phyloP scores from a whole-genome alignment of 2,329 filamentous ascomycete genomes.

The Metarhizium anisopliae region DNA sequence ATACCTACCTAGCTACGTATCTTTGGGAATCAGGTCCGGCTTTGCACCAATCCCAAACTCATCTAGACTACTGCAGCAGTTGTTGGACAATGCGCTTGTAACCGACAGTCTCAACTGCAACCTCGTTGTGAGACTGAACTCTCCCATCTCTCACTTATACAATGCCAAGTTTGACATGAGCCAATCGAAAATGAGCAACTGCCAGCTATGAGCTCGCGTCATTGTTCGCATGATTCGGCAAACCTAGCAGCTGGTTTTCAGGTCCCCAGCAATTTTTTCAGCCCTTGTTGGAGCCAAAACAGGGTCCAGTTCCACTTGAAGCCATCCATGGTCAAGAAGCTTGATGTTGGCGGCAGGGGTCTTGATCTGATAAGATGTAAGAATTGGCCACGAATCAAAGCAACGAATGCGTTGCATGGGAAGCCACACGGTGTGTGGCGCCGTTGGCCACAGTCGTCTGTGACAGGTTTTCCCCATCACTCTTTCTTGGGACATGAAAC shows the following conservation, averaged over 20 bases:
- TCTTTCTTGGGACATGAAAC: background rate
- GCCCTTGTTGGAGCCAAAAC: background rate
- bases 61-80: no score
- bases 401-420: background rate
- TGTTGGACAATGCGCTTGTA: no score
- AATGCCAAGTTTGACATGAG: background rate
- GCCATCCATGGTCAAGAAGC: background rate
- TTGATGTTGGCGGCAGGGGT: background rate
- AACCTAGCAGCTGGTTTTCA: background rate
- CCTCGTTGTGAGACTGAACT: background rate
- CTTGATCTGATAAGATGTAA: constrained; percentile 7
- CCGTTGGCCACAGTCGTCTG: background rate
- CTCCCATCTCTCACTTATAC: background rate
- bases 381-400: background rate
- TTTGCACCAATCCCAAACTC: no score
- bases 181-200: background rate
- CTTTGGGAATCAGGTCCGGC: no score
- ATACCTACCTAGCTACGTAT: no score
- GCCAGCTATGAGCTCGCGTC: background rate
- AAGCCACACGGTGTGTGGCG: background rate
- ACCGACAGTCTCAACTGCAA: background rate
- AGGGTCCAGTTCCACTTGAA: background rate
- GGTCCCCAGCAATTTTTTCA: background rate
- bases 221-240: background rate
- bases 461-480: background rate